Conservation (phyloP, 805 yeast genomes). For the Kuraishia piskuri region DNA sequence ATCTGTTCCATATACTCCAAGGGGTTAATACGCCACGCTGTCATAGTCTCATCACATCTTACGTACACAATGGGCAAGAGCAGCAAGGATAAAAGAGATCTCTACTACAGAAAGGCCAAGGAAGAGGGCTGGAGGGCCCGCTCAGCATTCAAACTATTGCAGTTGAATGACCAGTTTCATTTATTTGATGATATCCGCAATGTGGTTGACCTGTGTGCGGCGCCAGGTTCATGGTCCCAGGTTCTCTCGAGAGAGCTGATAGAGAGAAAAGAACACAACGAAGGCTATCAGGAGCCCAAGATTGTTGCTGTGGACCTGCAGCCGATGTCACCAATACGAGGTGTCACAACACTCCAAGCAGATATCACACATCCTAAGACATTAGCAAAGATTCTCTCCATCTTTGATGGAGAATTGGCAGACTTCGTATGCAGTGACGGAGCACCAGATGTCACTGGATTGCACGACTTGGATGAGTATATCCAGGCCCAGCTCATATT, state of each 20-base stretch:
- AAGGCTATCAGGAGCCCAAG: slow-evolving; percentile 29
- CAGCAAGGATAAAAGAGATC: slow-evolving; percentile 89
- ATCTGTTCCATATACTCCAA: too few relatives aligned
- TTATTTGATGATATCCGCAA: slow-evolving; percentile 64
- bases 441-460: slow-evolving; percentile 97
- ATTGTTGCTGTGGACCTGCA: slow-evolving; percentile 94
- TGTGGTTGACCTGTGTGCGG: slow-evolving; percentile 97
- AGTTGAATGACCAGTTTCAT: slow-evolving; percentile 83
- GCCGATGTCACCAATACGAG: slow-evolving; percentile 94
- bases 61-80: slow-evolving; percentile 76
- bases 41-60: neutral
- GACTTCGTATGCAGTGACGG: slow-evolving; percentile 97
- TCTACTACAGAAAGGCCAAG: slow-evolving; percentile 88
- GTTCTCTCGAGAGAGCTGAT: slow-evolving; percentile 70
- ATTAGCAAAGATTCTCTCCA: slow-evolving; percentile 58
- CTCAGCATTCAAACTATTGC: slow-evolving; percentile 89
- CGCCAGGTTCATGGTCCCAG: slow-evolving; percentile 98
- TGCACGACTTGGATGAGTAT: slow-evolving; percentile 94
- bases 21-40: too few relatives aligned
- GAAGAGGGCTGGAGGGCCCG: slow-evolving; percentile 98
- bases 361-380: slow-evolving; percentile 97
- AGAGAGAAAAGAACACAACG: slow-evolving; percentile 21
- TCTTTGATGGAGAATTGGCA: slow-evolving; percentile 88
- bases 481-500: slow-evolving; percentile 91
- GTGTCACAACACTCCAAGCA: slow-evolving; percentile 87